Percentiles rank a stretch among this genome's conserved stretches.
phyloP scores from a whole-genome alignment of 2,329 filamentous ascomycete species.

The Colletotrichum euphorbiae region DNA sequence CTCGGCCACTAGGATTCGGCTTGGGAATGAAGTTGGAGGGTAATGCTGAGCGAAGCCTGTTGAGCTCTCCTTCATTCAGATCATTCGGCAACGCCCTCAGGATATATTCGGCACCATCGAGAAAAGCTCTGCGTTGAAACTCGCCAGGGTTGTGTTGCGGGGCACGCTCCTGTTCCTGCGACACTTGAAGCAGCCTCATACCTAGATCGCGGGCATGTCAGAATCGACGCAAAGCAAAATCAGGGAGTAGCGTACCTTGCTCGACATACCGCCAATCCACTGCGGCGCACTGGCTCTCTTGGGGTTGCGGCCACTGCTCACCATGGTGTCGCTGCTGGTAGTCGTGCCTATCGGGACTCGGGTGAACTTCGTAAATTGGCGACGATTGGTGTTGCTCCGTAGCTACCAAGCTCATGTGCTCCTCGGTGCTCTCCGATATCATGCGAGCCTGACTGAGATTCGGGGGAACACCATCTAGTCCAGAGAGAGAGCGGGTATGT shows the following conservation, averaged over 20 bases:
- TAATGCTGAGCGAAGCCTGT: slow-evolving; percentile 63
- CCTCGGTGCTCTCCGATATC: slow-evolving; percentile 35
- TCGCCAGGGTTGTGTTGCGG: slow-evolving; percentile 26
- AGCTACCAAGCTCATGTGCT: slow-evolving; percentile 35
- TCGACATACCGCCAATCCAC: slow-evolving; percentile 50
- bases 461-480: slow-evolving; percentile 28
- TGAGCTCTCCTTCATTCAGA: slow-evolving; percentile 65
- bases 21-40: slow-evolving; percentile 50
- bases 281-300: slow-evolving; percentile 45
- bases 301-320: slow-evolving; percentile 31
- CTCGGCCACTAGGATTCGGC: slow-evolving; percentile 40
- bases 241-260: slow-evolving; percentile 44
- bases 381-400: slow-evolving; percentile 34
- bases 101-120: slow-evolving; percentile 73
- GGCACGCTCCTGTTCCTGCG: slow-evolving; percentile 34
- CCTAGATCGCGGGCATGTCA: slow-evolving; percentile 16
- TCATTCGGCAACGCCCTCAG: slow-evolving; percentile 71
- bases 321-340: neutral
- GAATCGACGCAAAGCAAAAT: neutral
- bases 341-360: slow-evolving; percentile 21
- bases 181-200: slow-evolving; percentile 31
- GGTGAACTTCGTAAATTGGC: slow-evolving; percentile 21
- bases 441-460: slow-evolving; percentile 26
- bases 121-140: slow-evolving; percentile 69
- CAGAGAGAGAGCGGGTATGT: slow-evolving; percentile 34